Evolutionary conservation across 495 filamentous ascomycete species (phyloP), one percentile per base, ranked within the genome.

Genomic region (Aspergillus steynii): DNA sequence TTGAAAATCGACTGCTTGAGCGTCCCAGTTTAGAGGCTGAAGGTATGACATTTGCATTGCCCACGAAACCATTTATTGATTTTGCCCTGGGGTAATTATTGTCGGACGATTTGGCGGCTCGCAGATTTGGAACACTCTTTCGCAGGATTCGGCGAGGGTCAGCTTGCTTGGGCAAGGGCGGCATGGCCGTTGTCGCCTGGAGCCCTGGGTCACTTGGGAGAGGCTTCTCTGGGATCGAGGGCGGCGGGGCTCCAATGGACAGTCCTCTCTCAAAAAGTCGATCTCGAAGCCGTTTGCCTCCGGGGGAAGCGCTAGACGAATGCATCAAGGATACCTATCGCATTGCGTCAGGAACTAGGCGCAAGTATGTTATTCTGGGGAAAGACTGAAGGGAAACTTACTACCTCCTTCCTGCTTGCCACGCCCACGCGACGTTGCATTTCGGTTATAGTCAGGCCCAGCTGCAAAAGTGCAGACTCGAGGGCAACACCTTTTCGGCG

Each of bases 381-480:
- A n/a, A 34, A 1, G 27, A 14, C 5, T 26, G 27, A 12, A n/a
- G 7, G 51, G 15, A 8, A 61, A 73, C 73, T 73, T 63, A 79
- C 80, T 68, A 77, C 61, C 45, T 78, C 85, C 66, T 83, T 87
- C 48, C 87, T 83, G 74, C 88, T 92, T 37, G 89, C 89, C 61
- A 88, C 80, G 25, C 87, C 88, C 5, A 90, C 89, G 58, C 88
- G 85, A 65, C 82, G 81, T 66, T 92, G 88, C 81, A 95, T 92
- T 71, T 95, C 92, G 6, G 82, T 79, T 12, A 92, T 83, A 48
- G 92, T 88, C 32, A 77, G 77, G 25, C 79, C 82, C 26, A 96
- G 79, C 71, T 85, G 83, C n/a, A 78, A 71, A 25, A 93, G 78
- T 9, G 86, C 75, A 26, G 80, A 80, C 26, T 83, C 85, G 9